A percentile compares a stretch with the other conserved stretches of the same genome.
These are phyloP conservation scores for Parmales sp. DNA, from an alignment of 108 stramenopile genomes.

Conservation along the genomic window DNA sequence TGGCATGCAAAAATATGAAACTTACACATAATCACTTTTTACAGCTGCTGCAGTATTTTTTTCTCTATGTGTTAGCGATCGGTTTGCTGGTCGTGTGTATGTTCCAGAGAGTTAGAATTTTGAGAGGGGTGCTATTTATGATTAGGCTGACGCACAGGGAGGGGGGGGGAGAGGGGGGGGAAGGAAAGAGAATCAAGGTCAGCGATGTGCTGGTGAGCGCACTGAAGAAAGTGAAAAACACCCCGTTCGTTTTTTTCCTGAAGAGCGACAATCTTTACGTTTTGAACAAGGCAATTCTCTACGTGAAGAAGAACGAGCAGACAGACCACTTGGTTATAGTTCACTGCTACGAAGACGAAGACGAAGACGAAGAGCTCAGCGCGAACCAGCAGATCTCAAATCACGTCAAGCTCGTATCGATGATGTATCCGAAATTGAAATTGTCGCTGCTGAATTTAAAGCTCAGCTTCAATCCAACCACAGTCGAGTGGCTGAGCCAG, in stretches of 20 bases:
- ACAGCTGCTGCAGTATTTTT: slow-evolving; percentile 43
- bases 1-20: no score
- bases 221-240: slow-evolving; percentile 32
- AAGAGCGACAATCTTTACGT: slow-evolving; percentile 50
- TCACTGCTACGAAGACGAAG: slow-evolving; percentile 19
- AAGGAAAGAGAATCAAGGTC: neutral
- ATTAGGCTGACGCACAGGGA: neutral
- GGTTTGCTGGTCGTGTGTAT: slow-evolving; percentile 39
- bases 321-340: slow-evolving; percentile 37
- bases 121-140: slow-evolving; percentile 28
- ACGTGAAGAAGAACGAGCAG: slow-evolving; percentile 48
- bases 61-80: slow-evolving; percentile 42
- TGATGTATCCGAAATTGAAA: slow-evolving; percentile 51
- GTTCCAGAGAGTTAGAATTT: slow-evolving; percentile 40
- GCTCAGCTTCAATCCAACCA: slow-evolving; percentile 34
- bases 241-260: slow-evolving; percentile 48
- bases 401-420: slow-evolving; percentile 46
- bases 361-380: no score
- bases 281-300: slow-evolving; percentile 57
- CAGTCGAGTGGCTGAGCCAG: slow-evolving; percentile 33
- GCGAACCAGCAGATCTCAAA: slow-evolving; percentile 10
- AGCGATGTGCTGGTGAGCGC: slow-evolving; percentile 14
- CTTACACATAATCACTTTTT: no score
- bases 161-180: neutral
- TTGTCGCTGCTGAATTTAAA: slow-evolving; percentile 35